Base-by-base conservation (phyloP, 2,329 filamentous ascomycete species). In the Macrophomina pseudophaseolina region DNA sequence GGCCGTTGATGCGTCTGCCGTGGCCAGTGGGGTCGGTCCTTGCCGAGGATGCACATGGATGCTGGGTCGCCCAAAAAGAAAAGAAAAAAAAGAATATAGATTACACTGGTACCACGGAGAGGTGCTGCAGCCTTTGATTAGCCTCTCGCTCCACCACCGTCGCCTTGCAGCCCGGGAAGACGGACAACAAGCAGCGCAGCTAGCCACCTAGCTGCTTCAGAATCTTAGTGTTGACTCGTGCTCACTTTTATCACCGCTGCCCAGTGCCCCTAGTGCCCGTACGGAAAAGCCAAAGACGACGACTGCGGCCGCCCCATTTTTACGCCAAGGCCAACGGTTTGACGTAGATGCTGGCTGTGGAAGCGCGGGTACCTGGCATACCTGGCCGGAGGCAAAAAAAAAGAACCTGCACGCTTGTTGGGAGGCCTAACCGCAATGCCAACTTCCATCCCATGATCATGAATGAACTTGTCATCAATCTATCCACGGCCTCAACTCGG, bases 131-230 rank as follows among this genome's bases (percentile, higher is more conserved):
- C 33, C 16, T 52, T 35, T 48, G 28, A 60, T 60, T 48, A 46
- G n/a, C 28, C 40, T 59, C 23, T n/a, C 46, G 28, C 46, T n/a
- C 30, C 49, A 52, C 40, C 18, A 12, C 23, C 1, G 23, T 44
- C 23, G 54, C 54, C 54, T 59, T 46, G 40, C 56, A 46, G 56
- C 30, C 38, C 3, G 40, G 18, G 28, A 46, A 23, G 18, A 9
- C 9, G 14, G 32, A 4, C 2, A n/a, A 32, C 12, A 59, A 14
- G 28, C 23, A 62, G 16, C 32, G 44, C 58, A 48, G 23, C 44
- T 35, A 35, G 33, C 28, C 40, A 18, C 33, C 54, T 59, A 59
- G 54, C 58, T 38, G 58, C 58, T 35, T 62, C 58, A 62, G 44
- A 11, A 62, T 62, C 18, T 4, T 23, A 18, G 40, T 8, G n/a